Evolutionary conservation across 352 stramenopile genomes (phyloP).

Genomic region (Elongisporangium prolatum): DNA sequence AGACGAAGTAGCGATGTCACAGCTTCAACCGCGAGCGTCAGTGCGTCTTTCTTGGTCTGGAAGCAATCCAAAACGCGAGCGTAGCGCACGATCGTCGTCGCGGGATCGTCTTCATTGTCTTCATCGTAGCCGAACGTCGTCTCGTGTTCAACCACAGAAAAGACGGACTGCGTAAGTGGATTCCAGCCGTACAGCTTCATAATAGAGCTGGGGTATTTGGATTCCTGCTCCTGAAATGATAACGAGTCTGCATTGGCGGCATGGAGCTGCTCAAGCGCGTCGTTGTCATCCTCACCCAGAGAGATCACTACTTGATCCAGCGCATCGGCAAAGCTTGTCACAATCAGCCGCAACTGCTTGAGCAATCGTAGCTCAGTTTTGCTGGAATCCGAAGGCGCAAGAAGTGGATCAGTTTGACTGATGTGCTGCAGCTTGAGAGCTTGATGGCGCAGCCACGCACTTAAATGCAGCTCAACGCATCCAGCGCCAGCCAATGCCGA

Average conservation of each 20-base stretch:
- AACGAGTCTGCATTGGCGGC: conserved; percentile 22
- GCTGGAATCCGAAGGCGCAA: not conserved
- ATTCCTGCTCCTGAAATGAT: not conserved
- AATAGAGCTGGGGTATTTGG: not conserved
- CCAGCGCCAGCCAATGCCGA: conserved; percentile 41
- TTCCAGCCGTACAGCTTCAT: conserved; percentile 39
- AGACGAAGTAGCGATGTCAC: conserved; percentile 32
- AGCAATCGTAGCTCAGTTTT: conserved; percentile 13
- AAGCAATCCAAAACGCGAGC: conserved; percentile 42
- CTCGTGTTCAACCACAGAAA: conserved; percentile 19
- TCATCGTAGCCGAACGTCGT: conserved; percentile 2
- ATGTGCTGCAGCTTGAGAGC: conserved; percentile 12
- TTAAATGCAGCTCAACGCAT: conserved; percentile 47
- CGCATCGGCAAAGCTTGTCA: conserved; percentile 21
- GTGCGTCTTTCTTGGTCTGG: conserved; percentile 31
- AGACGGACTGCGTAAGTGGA: conserved; percentile 6
- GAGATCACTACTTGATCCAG: conserved; percentile 15
- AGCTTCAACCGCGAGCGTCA: conserved; percentile 40
- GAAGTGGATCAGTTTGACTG: not conserved
- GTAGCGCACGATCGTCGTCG: conserved; percentile 16
- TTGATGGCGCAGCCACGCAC: conserved; percentile 26
- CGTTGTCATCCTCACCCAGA: conserved; percentile 13
- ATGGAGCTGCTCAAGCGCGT: conserved; percentile 20
- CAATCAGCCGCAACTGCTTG: conserved; percentile 23
- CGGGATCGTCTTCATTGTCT: not conserved